A percentile compares a stretch with the other conserved stretches of the same genome.
These are phyloP conservation scores for Colletotrichum spaethianum DNA, from an alignment of 2,329 filamentous ascomycete species.

Conservation along the genomic window DNA sequence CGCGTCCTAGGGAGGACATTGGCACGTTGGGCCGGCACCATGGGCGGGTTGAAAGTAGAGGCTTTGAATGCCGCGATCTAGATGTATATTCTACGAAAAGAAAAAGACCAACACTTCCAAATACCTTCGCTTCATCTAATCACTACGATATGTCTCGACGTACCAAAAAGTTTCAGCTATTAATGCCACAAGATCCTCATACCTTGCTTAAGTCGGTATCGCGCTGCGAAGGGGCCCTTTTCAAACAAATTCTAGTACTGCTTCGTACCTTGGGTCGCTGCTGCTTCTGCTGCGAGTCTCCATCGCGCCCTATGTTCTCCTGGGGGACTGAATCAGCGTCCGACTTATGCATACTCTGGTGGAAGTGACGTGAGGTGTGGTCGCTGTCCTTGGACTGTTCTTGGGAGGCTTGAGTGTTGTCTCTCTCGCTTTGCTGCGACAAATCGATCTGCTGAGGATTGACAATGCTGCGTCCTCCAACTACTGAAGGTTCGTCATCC, in stretches of 20 bases:
- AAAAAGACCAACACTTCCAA: neutral
- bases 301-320: neutral
- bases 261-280: neutral
- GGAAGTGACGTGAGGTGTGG: slow-evolving; percentile 17
- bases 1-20: neutral
- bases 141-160: neutral
- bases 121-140: neutral
- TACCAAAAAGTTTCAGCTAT: neutral
- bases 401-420: neutral
- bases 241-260: neutral
- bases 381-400: neutral
- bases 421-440: neutral
- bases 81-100: slow-evolving; percentile 30
- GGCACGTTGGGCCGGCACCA: slow-evolving; percentile 1
- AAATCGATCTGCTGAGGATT: neutral
- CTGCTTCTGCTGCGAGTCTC: slow-evolving; percentile 1
- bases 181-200: neutral
- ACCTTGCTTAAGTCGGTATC: neutral
- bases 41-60: neutral
- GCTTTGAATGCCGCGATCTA: slow-evolving; percentile 18
- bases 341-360: neutral
- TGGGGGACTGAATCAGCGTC: neutral
- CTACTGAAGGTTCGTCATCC: neutral
- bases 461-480: neutral
- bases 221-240: neutral